Evolutionary conservation across 495 filamentous ascomycete genomes (phyloP).

Genomic region (Lepraria neglecta): DNA sequence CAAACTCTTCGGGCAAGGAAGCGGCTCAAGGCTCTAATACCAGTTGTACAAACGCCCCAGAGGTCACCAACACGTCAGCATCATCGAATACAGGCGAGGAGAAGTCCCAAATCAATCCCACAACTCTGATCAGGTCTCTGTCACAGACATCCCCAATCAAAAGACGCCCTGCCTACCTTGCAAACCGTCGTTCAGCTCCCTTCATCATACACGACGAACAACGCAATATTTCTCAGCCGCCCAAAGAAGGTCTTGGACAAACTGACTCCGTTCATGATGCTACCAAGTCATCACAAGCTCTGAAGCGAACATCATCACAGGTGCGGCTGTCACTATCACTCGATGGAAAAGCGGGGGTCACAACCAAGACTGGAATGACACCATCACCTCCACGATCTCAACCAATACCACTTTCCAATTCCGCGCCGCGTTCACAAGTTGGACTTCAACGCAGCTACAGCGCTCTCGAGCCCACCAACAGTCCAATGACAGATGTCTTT

Average conservation of each 20-base stretch:
- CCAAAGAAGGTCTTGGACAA: neutral
- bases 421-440: constrained; percentile 45
- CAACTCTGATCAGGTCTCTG: constrained; percentile 8
- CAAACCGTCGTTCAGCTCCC: constrained; percentile 38
- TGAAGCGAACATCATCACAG: constrained; percentile 42
- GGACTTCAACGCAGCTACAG: constrained; percentile 58
- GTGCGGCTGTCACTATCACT: constrained; percentile 66
- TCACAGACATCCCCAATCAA: constrained; percentile 10
- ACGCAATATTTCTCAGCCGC: neutral
- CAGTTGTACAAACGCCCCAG: neutral
- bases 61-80: neutral
- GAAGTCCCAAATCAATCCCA: neutral
- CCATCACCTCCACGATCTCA: constrained; percentile 61
- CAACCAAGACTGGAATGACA: constrained; percentile 54
- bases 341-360: constrained; percentile 77
- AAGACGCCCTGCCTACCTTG: constrained; percentile 32
- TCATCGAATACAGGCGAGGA: neutral
- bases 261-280: constrained; percentile 10
- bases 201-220: constrained; percentile 28
- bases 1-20: neutral
- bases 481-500: constrained; percentile 29
- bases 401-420: constrained; percentile 33
- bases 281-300: constrained; percentile 18
- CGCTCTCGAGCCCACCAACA: constrained; percentile 41
- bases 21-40: neutral